A percentile compares a stretch with the other conserved stretches of the same genome.
Conservation (phyloP, 2,329 filamentous ascomycete genomes). For the Tolypocladium nubicola region DNA sequence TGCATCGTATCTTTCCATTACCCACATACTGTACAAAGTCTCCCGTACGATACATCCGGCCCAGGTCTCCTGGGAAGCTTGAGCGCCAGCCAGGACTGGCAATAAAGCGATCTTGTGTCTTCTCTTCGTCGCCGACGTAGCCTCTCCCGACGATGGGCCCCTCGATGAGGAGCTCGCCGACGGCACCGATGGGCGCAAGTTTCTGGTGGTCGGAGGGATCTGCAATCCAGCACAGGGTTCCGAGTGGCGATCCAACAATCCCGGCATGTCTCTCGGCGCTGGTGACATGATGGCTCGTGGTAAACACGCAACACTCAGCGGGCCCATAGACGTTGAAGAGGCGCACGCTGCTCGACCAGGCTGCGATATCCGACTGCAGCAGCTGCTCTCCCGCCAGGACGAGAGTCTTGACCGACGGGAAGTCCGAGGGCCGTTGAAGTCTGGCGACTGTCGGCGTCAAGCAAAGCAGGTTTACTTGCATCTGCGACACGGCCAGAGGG, state of each 20-base stretch:
- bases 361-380: not conserved
- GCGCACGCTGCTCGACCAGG: not conserved
- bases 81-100: conserved; percentile 29
- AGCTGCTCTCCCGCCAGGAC: conserved; percentile 11
- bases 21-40: conserved; percentile 2
- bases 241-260: conserved; percentile 6
- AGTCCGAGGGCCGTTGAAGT: conserved; percentile 32
- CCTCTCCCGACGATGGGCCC: conserved; percentile 36
- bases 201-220: conserved; percentile 8
- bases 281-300: conserved; percentile 13
- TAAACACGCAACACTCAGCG: conserved; percentile 24
- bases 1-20: not conserved
- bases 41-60: conserved; percentile 1
- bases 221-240: conserved; percentile 12
- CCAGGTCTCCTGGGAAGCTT: conserved; percentile 4
- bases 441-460: conserved; percentile 40
- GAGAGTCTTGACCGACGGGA: conserved; percentile 34
- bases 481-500: conserved; percentile 30
- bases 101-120: conserved; percentile 19
- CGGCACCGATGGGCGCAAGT: conserved; percentile 13
- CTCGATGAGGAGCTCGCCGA: conserved; percentile 24
- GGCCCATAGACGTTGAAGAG: conserved; percentile 32
- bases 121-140: conserved; percentile 29
- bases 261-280: conserved; percentile 20
- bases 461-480: conserved; percentile 34